These are phyloP conservation scores for Ophiostoma perfectum DNA, from an alignment of 2,329 filamentous ascomycete species.

Conservation along the genomic window DNA sequence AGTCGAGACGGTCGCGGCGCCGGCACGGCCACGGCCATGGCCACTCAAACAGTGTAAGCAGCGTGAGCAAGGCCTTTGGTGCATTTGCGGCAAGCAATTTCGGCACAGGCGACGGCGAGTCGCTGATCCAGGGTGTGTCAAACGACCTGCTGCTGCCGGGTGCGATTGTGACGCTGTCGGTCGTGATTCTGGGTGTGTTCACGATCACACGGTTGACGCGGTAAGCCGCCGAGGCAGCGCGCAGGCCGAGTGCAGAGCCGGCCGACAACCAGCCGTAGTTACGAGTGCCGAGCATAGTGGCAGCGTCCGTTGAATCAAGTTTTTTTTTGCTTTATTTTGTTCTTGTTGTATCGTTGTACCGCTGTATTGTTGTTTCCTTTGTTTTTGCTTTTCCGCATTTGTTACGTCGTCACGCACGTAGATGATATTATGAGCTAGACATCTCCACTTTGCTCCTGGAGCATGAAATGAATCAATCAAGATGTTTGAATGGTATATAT, in stretches of 20 bases:
- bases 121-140: slow-evolving; percentile 83
- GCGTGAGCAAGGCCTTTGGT: slow-evolving; percentile 23
- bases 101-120: slow-evolving; percentile 43
- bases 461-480: slow-evolving; percentile 12
- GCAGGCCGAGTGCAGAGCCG: too few species aligned
- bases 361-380: not conserved
- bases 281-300: not conserved
- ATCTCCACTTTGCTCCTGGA: slow-evolving; percentile 21
- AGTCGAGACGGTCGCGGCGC: slow-evolving; percentile 33
- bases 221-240: not conserved
- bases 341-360: not conserved
- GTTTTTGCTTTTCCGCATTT: not conserved
- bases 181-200: slow-evolving; percentile 91
- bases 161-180: slow-evolving; percentile 89
- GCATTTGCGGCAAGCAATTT: slow-evolving; percentile 20
- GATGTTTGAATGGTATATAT: not conserved
- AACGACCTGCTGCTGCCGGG: slow-evolving; percentile 92
- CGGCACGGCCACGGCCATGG: slow-evolving; percentile 28
- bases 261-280: not conserved
- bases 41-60: slow-evolving; percentile 21
- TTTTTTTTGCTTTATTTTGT: not conserved
- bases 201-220: slow-evolving; percentile 64
- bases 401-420: slow-evolving; percentile 9
- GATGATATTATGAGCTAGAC: slow-evolving; percentile 14
- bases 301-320: not conserved